Evolutionary conservation across 2,329 filamentous ascomycete genomes (phyloP).

Genomic region (Pseudocercospora macadamiae): DNA sequence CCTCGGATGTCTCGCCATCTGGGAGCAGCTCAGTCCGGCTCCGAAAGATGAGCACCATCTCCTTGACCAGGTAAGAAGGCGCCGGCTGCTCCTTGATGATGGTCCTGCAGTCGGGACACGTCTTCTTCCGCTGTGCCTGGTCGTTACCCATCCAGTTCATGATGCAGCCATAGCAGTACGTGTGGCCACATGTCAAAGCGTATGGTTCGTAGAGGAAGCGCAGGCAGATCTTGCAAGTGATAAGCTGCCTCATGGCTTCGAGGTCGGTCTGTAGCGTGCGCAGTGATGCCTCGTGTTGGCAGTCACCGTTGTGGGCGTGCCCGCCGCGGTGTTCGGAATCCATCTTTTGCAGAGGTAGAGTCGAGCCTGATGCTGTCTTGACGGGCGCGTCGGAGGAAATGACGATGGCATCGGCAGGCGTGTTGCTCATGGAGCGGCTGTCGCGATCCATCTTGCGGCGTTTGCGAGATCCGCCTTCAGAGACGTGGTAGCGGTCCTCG

Average conservation of each 20-base stretch:
- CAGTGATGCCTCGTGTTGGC: constrained; percentile 31
- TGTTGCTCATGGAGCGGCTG: constrained; percentile 19
- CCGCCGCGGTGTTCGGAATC: too few species aligned
- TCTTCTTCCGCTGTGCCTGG: constrained; percentile 56
- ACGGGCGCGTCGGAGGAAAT: constrained; percentile 12
- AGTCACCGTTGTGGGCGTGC: constrained; percentile 11
- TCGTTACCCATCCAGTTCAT: constrained; percentile 57
- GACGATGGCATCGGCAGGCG: constrained; percentile 14
- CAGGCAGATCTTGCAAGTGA: constrained; percentile 71
- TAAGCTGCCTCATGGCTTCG: constrained; percentile 61
- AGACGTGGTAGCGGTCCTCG: constrained; percentile 19
- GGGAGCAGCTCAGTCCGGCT: constrained; percentile 63
- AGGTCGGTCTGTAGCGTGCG: constrained; percentile 52
- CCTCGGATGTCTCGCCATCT: constrained; percentile 63
- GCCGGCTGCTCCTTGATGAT: constrained; percentile 62
- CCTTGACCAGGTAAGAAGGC: constrained; percentile 67
- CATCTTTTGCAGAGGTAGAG: constrained; percentile 7
- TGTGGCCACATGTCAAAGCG: constrained; percentile 69
- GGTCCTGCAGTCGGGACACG: constrained; percentile 69
- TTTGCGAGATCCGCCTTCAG: constrained; percentile 29
- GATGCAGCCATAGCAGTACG: constrained; percentile 66
- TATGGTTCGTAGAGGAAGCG: constrained; percentile 71
- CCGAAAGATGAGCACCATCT: constrained; percentile 66
- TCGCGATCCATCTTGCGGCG: constrained; percentile 29
- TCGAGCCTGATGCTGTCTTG: constrained; percentile 10